These are phyloP conservation scores for Leccinum variicolor DNA, from an alignment of 768 basidiomycete species.

Conservation along the genomic window DNA sequence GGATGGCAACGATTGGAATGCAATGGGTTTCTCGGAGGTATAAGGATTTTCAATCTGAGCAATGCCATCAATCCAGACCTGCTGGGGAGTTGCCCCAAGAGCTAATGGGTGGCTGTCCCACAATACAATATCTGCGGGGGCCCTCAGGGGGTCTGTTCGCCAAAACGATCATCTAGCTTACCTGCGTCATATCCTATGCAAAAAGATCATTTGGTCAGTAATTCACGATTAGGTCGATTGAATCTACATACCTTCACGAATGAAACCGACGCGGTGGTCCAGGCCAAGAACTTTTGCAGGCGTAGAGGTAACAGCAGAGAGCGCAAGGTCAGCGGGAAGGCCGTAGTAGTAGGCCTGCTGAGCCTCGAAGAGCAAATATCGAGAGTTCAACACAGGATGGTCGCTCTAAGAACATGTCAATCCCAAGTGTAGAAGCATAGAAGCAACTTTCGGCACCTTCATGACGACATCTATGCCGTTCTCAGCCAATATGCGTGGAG, in stretches of 20 bases:
- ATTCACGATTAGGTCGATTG: not conserved
- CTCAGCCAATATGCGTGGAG: conserved; percentile 56
- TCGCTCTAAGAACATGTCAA: conserved; percentile 40
- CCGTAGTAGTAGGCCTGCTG: conserved; percentile 73
- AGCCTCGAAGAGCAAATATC: conserved; percentile 56
- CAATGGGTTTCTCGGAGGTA: conserved; percentile 49
- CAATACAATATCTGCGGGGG: conserved; percentile 56
- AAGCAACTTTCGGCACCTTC: conserved; percentile 45
- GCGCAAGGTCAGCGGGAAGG: conserved; percentile 57
- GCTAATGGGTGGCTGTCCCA: conserved; percentile 79
- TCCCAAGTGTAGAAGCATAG: not conserved
- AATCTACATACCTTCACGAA: conserved; percentile 42
- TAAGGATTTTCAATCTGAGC: conserved; percentile 54
- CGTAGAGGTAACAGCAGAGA: conserved; percentile 67
- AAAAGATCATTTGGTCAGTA: not conserved
- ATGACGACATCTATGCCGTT: conserved; percentile 55
- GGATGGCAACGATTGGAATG: conserved; percentile 48
- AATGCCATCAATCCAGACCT: conserved; percentile 86
- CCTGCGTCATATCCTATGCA: conserved; percentile 67
- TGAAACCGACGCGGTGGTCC: conserved; percentile 70
- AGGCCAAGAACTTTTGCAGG: conserved; percentile 70
- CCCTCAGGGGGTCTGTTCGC: not conserved
- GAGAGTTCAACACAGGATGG: conserved; percentile 51
- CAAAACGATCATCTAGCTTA: conserved; percentile 18
- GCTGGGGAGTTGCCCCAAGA: conserved; percentile 73